These are phyloP conservation scores for Peltaster fructicola DNA, from an alignment of 2,329 filamentous ascomycete species.

Conservation along the genomic window DNA sequence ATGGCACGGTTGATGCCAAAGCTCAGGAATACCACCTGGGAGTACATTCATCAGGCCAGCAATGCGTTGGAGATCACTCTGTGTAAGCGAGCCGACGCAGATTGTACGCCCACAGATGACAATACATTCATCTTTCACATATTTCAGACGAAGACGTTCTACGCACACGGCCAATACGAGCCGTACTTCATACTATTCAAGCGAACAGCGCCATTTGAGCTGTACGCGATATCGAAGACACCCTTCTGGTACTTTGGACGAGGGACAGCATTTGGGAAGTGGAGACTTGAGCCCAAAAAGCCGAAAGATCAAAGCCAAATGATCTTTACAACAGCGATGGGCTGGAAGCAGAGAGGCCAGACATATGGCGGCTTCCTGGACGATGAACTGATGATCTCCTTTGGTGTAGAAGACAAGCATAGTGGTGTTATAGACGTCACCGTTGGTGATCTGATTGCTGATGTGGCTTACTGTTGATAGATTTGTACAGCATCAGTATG, in stretches of 20 bases:
- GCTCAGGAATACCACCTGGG: not conserved
- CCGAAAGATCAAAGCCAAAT: constrained; percentile 4
- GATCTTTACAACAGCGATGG: constrained; percentile 4
- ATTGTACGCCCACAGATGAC: not conserved
- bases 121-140: not conserved
- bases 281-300: not conserved
- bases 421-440: constrained; percentile 3
- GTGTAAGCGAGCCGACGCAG: not conserved
- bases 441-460: constrained; percentile 3
- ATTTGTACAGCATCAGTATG: no score
- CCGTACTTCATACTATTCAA: not conserved
- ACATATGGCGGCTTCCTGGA: constrained; percentile 4
- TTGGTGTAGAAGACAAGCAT: constrained; percentile 4
- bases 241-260: not conserved
- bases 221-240: not conserved
- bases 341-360: constrained; percentile 1
- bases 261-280: not conserved
- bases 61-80: constrained; percentile 38
- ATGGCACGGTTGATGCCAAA: no score
- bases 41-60: constrained; percentile 34
- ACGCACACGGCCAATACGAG: constrained; percentile 1
- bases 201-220: not conserved
- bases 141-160: not conserved
- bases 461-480: no score
- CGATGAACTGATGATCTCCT: constrained; percentile 2